phyloP scores from a whole-genome alignment of 2,329 filamentous ascomycete species.

The Magnaporthiopsis rhizophila region DNA sequence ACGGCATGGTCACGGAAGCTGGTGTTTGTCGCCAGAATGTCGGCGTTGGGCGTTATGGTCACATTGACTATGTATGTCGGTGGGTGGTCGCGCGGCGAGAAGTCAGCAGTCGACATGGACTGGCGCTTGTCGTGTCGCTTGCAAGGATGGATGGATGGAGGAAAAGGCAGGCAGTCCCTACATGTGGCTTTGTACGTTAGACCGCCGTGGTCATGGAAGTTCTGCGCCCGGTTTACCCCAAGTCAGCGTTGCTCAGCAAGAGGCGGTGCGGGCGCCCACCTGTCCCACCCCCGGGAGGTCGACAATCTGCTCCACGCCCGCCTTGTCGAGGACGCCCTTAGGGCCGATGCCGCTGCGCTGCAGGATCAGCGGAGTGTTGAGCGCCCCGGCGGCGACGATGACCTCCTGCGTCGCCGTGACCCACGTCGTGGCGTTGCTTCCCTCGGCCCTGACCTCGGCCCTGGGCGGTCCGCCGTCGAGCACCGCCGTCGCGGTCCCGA shows the following conservation, averaged over 20 bases:
- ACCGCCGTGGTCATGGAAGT: background rate
- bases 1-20: conserved; percentile 25
- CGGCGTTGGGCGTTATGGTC: background rate
- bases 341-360: conserved; percentile 52
- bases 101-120: background rate
- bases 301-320: conserved; percentile 11
- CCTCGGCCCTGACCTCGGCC: background rate
- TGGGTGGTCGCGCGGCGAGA: background rate
- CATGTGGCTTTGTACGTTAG: background rate
- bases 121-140: too few species aligned
- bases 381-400: conserved; percentile 47
- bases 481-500: background rate
- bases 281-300: conserved; percentile 2
- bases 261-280: background rate
- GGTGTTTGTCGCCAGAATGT: conserved; percentile 13
- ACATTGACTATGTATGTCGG: background rate
- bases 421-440: background rate
- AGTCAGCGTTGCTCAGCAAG: background rate
- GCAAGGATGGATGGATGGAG: background rate
- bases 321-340: conserved; percentile 7
- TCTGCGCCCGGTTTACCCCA: background rate
- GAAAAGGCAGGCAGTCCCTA: background rate
- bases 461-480: background rate
- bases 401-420: conserved; percentile 33
- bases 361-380: conserved; percentile 46